phyloP scores from a whole-genome alignment of 2,329 filamentous ascomycete species.

The Helotiales sp. region DNA sequence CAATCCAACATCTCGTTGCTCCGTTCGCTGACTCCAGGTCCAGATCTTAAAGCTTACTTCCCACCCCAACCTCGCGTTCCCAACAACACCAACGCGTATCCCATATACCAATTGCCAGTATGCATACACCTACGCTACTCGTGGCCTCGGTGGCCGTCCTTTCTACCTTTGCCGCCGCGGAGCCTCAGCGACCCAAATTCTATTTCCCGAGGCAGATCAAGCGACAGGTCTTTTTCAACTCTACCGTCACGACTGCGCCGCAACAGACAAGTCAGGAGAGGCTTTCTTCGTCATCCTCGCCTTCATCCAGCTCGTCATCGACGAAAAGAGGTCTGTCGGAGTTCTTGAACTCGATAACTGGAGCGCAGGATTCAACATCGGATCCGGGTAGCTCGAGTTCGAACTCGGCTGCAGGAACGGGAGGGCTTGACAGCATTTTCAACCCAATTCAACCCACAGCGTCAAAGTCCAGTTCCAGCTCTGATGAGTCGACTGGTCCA shows the following conservation, averaged over 20 bases:
- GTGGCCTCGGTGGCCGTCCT: constrained; percentile 56
- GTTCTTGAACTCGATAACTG: constrained; percentile 29
- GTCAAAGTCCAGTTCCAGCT: constrained; percentile 14
- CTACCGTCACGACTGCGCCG: constrained; percentile 30
- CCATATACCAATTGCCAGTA: constrained; percentile 45
- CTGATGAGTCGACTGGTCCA: background rate
- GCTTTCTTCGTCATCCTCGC: constrained; percentile 22
- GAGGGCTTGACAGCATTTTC: constrained; percentile 4
- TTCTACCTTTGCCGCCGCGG: constrained; percentile 51
- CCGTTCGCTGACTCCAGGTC: constrained; percentile 30
- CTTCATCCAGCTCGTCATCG: constrained; percentile 2
- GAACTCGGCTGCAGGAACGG: constrained; percentile 12
- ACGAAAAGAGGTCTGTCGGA: constrained; percentile 30
- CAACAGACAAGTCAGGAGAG: constrained; percentile 24
- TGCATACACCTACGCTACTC: constrained; percentile 56
- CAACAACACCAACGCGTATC: constrained; percentile 19
- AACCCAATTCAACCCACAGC: constrained; percentile 11
- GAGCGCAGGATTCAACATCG: constrained; percentile 3
- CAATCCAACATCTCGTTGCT: constrained; percentile 9
- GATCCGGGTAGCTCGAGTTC: constrained; percentile 6
- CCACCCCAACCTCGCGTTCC: constrained; percentile 19
- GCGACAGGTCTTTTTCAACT: constrained; percentile 49
- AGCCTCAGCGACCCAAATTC: constrained; percentile 55
- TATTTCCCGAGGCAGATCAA: constrained; percentile 64
- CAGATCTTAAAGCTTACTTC: constrained; percentile 35